A percentile compares a stretch with the other conserved stretches of the same genome.
These are phyloP conservation scores for Solanum bukasovii DNA, from an alignment of 257 asterid species.

Conservation along the genomic window DNA sequence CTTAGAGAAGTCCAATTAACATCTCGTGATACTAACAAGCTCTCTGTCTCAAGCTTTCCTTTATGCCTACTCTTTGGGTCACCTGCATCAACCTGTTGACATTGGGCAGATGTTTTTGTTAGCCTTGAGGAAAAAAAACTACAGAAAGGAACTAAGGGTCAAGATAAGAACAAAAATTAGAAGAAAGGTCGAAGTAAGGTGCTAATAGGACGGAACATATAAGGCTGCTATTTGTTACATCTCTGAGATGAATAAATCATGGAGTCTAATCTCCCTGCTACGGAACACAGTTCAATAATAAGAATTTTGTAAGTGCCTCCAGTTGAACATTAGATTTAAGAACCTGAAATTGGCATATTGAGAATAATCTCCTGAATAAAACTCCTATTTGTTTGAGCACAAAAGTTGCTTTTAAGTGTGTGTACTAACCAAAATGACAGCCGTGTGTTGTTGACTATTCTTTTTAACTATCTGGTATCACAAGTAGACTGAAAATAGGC, in stretches of 20 bases:
- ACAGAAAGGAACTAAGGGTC: not conserved
- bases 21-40: slow-evolving; percentile 47
- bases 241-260: not conserved
- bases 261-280: not conserved
- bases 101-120: not conserved
- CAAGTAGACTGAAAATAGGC: not conserved
- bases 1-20: slow-evolving; percentile 90
- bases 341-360: not conserved
- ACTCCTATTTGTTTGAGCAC: not conserved
- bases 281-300: not conserved
- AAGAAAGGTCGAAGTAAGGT: not conserved
- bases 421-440: not conserved
- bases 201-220: not conserved
- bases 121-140: not conserved
- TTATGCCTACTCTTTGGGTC: slow-evolving; percentile 99
- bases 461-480: not conserved
- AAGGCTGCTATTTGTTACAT: not conserved
- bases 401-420: not conserved
- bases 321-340: not conserved
- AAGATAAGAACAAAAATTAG: not conserved
- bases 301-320: not conserved
- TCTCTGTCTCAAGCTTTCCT: slow-evolving; percentile 97
- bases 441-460: not conserved
- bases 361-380: not conserved
- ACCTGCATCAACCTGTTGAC: slow-evolving; percentile 68